Conservation (phyloP, 257 asterid species). For the Nicotiana attenuata region DNA sequence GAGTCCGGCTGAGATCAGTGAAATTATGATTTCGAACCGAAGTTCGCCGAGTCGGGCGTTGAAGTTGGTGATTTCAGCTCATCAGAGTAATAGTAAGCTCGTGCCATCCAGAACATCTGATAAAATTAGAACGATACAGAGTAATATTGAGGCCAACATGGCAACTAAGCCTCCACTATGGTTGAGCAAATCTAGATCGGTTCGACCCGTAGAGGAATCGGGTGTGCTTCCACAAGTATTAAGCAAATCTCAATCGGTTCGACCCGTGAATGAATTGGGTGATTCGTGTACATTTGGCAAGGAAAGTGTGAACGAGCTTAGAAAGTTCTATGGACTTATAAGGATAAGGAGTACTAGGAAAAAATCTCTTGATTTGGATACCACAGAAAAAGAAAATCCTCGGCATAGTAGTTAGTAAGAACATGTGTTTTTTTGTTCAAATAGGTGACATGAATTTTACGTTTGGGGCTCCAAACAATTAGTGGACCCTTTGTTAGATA, state of each 20-base stretch:
- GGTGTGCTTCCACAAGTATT: neutral
- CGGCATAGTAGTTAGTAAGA: constrained; percentile 9
- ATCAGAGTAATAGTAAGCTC: neutral
- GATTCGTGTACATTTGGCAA: constrained; percentile 36
- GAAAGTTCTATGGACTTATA: constrained; percentile 62
- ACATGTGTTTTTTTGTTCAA: neutral
- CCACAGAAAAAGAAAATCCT: constrained; percentile 40
- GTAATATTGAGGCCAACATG: constrained; percentile 18
- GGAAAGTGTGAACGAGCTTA: constrained; percentile 55
- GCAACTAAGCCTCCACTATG: constrained; percentile 39
- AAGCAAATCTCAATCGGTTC: constrained; percentile 23
- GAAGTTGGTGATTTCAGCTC: constrained; percentile 64
- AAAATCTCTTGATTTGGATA: constrained; percentile 45
- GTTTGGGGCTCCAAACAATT: neutral
- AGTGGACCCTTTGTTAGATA: neutral
- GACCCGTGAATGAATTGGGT: constrained; percentile 32
- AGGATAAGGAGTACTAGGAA: constrained; percentile 58
- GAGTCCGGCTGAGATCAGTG: constrained; percentile 85
- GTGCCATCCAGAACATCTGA: neutral
- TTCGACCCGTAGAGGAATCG: neutral
- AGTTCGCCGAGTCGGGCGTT: constrained; percentile 76
- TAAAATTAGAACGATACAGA: constrained; percentile 28
- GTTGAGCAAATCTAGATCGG: constrained; percentile 31
- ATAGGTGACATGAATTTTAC: neutral
- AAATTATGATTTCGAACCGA: constrained; percentile 80